Evolutionary conservation across 257 asterid species (phyloP).

Genomic region (Cruciata laevipes): DNA sequence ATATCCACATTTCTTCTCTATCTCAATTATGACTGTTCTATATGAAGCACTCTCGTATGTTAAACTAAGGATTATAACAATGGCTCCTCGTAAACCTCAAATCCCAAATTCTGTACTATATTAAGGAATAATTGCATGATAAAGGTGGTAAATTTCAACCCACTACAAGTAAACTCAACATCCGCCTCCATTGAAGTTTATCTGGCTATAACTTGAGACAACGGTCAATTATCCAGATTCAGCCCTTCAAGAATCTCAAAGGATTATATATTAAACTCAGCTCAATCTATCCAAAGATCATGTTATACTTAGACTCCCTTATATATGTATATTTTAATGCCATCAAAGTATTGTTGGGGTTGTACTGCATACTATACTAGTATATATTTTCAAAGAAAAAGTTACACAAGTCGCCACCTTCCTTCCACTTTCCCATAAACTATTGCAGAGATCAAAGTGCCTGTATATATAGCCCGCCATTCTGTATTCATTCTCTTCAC

Average conservation of each 20-base stretch:
- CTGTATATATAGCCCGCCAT: conserved; percentile 29
- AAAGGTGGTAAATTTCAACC: conserved; percentile 8
- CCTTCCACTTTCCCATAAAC: conserved; percentile 9
- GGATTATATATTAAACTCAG: conserved; percentile 4
- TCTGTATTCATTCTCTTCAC: conserved; percentile 9
- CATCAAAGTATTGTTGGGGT: conserved; percentile 13
- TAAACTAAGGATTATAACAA: no score
- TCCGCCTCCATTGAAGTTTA: neutral
- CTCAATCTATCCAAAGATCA: conserved; percentile 18
- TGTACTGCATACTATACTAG: neutral
- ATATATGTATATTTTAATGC: neutral
- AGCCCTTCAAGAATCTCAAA: conserved; percentile 30
- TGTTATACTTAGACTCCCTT: conserved; percentile 16
- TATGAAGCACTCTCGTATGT: no score
- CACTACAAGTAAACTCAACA: neutral
- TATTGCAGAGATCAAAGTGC: neutral
- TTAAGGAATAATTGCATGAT: neutral
- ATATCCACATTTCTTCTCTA: no score
- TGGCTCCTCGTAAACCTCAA: neutral
- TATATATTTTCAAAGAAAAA: conserved; percentile 19
- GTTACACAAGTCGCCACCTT: conserved; percentile 9
- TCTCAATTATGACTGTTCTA: no score
- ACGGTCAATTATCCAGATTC: neutral
- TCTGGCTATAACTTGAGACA: conserved; percentile 12
- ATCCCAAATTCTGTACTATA: neutral